These are phyloP conservation scores for Murraya paniculata DNA, from an alignment of 345 rosid species.

Conservation along the genomic window DNA sequence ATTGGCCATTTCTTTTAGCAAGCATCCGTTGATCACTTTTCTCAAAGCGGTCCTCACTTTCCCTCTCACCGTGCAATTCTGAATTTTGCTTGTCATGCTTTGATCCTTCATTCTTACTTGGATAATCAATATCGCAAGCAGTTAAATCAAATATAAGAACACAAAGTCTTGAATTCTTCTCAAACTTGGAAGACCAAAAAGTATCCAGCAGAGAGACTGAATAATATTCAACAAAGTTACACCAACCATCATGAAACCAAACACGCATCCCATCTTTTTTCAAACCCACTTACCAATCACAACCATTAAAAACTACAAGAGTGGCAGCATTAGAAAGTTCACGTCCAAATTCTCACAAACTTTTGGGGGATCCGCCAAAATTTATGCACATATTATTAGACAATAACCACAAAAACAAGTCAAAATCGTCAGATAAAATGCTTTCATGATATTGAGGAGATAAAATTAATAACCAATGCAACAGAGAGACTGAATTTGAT, in stretches of 20 bases:
- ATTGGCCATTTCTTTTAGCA: background rate
- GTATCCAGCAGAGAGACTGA: constrained; percentile 27
- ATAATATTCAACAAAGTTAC: constrained; percentile 27
- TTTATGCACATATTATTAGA: background rate
- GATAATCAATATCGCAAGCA: constrained; percentile 36
- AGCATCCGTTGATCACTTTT: too few relatives aligned
- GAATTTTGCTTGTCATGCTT: background rate
- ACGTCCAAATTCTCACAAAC: constrained; percentile 26
- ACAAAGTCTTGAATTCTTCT: constrained; percentile 26
- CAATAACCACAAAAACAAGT: background rate
- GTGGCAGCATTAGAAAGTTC: constrained; percentile 33
- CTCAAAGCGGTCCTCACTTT: constrained; percentile 10
- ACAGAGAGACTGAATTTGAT: background rate
- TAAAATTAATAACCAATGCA: background rate
- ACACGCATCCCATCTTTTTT: constrained; percentile 15
- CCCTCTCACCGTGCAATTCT: background rate
- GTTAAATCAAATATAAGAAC: constrained; percentile 31
- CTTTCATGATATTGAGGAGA: background rate
- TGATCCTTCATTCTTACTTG: background rate
- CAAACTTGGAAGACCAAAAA: constrained; percentile 37
- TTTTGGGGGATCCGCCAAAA: constrained; percentile 38
- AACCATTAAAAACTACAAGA: constrained; percentile 29
- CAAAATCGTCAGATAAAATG: background rate
- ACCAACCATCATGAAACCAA: constrained; percentile 45
- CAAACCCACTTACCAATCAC: constrained; percentile 32